phyloP scores from a whole-genome alignment of 2,329 filamentous ascomycete genomes.

The Colletotrichum sojae region DNA sequence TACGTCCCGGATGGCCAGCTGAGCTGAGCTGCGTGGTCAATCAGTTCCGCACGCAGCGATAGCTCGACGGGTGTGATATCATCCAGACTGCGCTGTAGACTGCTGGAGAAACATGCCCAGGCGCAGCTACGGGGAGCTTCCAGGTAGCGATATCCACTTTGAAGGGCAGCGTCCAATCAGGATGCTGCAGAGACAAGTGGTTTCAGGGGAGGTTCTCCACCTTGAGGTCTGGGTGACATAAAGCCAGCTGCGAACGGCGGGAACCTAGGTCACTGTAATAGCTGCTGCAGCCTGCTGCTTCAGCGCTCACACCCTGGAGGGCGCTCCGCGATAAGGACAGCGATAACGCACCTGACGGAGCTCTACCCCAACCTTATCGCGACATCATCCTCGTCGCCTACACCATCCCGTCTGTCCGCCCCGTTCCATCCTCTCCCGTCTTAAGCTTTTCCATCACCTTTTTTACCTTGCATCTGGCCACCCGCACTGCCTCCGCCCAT shows the following conservation, averaged over 20 bases:
- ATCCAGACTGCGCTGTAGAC: slow-evolving; percentile 19
- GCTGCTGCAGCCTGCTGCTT: neutral
- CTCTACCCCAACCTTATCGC: slow-evolving; percentile 39
- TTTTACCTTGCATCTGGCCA: neutral
- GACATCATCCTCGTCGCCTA: slow-evolving; percentile 37
- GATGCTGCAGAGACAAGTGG: neutral
- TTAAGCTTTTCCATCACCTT: neutral
- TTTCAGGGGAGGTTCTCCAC: slow-evolving; percentile 27
- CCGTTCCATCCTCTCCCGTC: neutral
- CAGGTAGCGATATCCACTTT: neutral
- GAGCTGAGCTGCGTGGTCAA: neutral
- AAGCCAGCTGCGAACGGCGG: slow-evolving; percentile 30
- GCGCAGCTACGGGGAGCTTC: slow-evolving; percentile 25
- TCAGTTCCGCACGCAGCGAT: slow-evolving; percentile 23
- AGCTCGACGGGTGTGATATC: slow-evolving; percentile 12
- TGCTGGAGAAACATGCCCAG: slow-evolving; percentile 13
- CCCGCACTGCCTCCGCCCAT: neutral
- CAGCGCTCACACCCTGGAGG: neutral
- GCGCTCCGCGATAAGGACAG: slow-evolving; percentile 22
- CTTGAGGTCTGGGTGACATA: slow-evolving; percentile 23
- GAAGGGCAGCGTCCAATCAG: slow-evolving; percentile 4
- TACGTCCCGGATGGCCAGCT: neutral
- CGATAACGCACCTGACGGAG: slow-evolving; percentile 37
- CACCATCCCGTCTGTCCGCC: slow-evolving; percentile 26
- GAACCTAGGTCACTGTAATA: neutral